Conservation (phyloP, 2,329 filamentous ascomycete genomes). For the Diaporthe caulivora region DNA sequence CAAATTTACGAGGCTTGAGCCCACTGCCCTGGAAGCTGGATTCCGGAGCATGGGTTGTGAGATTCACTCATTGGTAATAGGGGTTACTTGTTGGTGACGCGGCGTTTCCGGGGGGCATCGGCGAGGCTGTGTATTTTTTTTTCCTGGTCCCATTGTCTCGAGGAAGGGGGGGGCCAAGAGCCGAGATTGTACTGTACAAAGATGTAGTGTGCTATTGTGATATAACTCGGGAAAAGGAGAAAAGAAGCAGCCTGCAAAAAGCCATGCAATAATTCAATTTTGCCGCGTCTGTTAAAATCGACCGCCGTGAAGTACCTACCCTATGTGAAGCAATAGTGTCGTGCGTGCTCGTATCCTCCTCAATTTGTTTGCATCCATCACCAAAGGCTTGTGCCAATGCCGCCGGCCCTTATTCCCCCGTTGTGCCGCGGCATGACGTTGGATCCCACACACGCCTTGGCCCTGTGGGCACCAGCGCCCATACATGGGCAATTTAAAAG, state of each 20-base stretch:
- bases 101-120: slow-evolving; percentile 35
- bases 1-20: slow-evolving; percentile 4
- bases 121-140: slow-evolving; percentile 19
- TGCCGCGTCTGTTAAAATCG: background rate
- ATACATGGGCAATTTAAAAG: background rate
- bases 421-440: slow-evolving; percentile 8
- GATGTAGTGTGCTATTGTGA: slow-evolving; percentile 26
- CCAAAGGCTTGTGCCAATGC: background rate
- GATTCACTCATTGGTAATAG: slow-evolving; percentile 19
- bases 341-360: background rate
- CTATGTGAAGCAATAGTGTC: background rate
- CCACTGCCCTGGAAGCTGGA: slow-evolving; percentile 1
- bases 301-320: background rate
- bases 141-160: background rate
- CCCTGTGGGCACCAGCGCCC: background rate
- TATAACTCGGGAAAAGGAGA: background rate
- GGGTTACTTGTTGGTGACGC: slow-evolving; percentile 12
- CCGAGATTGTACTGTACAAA: slow-evolving; percentile 33
- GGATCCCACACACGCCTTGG: background rate
- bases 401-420: background rate
- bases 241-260: slow-evolving; percentile 11
- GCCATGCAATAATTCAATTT: slow-evolving; percentile 6
- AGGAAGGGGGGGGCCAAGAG: background rate
- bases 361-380: background rate
- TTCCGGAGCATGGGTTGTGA: background rate